Evolutionary conservation across 108 stramenopile species (phyloP).

Genomic region (Conticribra guillardii): DNA sequence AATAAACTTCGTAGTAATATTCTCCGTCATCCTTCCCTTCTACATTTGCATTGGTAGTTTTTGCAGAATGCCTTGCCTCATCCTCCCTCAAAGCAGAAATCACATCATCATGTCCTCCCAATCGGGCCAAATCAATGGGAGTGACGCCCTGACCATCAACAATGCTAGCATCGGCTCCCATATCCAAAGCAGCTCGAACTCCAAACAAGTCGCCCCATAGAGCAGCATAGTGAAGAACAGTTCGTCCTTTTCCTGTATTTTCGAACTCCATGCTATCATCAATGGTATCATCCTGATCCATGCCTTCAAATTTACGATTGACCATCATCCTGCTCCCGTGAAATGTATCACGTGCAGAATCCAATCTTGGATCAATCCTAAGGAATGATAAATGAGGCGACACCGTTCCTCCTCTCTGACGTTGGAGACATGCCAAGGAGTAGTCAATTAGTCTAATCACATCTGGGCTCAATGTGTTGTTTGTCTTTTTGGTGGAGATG

Average conservation of each 20-base stretch:
- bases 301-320: conserved; percentile 23
- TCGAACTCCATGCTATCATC: too few relatives aligned
- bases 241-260: conserved; percentile 21
- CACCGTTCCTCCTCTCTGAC: conserved; percentile 39
- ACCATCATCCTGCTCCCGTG: conserved; percentile 32
- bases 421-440: conserved; percentile 30
- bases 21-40: conserved; percentile 22
- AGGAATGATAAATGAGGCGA: conserved; percentile 40
- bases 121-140: conserved; percentile 28
- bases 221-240: conserved; percentile 44
- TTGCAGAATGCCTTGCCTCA: not conserved
- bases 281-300: conserved; percentile 7
- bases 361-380: conserved; percentile 26
- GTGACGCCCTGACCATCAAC: conserved; percentile 29
- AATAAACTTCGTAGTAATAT: conserved; percentile 48
- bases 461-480: conserved; percentile 18
- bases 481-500: too few relatives aligned
- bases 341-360: conserved; percentile 12
- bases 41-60: not conserved
- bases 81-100: conserved; percentile 9
- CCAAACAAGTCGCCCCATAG: conserved; percentile 44
- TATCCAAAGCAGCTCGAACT: conserved; percentile 24
- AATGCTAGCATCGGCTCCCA: conserved; percentile 37
- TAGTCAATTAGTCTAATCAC: conserved; percentile 27
- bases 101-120: conserved; percentile 19